Evolutionary conservation across 1,284 basidiomycete genomes (phyloP), one percentile per base, ranked within the genome.

Genomic region (Naganishia albida): DNA sequence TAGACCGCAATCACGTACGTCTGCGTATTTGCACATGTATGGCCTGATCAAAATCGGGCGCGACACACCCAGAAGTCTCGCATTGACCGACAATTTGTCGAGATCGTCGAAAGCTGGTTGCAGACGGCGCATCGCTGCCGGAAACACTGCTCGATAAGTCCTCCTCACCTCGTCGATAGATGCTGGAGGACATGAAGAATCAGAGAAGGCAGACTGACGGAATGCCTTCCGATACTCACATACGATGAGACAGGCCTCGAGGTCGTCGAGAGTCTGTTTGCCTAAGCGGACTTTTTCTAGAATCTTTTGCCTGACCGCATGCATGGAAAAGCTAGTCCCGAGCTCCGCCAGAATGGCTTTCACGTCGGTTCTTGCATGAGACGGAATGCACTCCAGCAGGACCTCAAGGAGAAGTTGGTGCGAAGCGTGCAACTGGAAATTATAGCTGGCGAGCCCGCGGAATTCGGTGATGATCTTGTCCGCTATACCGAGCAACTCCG

Each of bases 191-290:
- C 6, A 10, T 10, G 34, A 34, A 34, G 34, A 34, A 4, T 16
- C 42, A 43, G 42, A 3, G 16, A 20, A 43, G n/a, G 16, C 6
- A 15, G 16, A 4, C 18, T 18, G 39, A 62, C 8, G n/a, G 38
- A 15, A 46, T 25, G n/a, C 16, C n/a, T 39, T 23, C 20, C 7
- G 13, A 34, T 4, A 69, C 73, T 68, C 46, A 77, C 89, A 89
- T 8, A 87, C 86, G 43, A 89, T 82, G 68, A 88, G 89, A 75
- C 90, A 89, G 82, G 86, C 72, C 52, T 80, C 77, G 2, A 79
- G 69, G 26, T 77, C 75, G 44, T 78, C 73, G 10, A 73, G 62
- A 0, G 73, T 30, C 2, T 67, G 57, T 51, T 72, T 75, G 0
- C 75, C 56, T 12, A 80, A 63, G 2, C 74, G 73, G n/a, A 64